Evolutionary conservation across 2,329 filamentous ascomycete species (phyloP).

Genomic region (Xylariomycetidae sp.): DNA sequence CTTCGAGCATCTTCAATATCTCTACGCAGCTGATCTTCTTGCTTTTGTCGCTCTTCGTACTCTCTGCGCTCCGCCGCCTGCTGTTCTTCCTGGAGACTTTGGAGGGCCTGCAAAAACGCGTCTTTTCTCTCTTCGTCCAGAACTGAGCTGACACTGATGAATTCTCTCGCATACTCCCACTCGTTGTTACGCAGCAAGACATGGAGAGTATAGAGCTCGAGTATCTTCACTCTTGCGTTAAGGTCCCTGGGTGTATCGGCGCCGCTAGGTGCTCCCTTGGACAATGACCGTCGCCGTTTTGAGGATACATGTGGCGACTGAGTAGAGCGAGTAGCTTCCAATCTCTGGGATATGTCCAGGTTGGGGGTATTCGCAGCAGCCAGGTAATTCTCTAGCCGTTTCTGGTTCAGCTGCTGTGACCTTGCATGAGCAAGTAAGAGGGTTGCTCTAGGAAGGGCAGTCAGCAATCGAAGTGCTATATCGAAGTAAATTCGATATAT

Average conservation of each 20-base stretch:
- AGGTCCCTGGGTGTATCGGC: conserved; percentile 81
- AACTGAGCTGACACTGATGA: conserved; percentile 79
- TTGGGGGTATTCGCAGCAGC: conserved; percentile 68
- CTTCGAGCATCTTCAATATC: conserved; percentile 53
- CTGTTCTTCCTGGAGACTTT: conserved; percentile 79
- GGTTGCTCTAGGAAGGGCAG: conserved; percentile 83
- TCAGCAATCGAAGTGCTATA: too few species aligned
- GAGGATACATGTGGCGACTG: conserved; percentile 26
- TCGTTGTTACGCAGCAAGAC: conserved; percentile 89
- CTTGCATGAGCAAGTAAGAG: conserved; percentile 85
- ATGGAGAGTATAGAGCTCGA: conserved; percentile 92
- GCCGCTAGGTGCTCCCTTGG: conserved; percentile 48
- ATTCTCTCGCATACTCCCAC: conserved; percentile 92
- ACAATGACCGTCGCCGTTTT: conserved; percentile 31
- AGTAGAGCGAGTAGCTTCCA: conserved; percentile 41
- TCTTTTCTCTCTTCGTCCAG: conserved; percentile 90
- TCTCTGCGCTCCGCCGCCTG: conserved; percentile 62
- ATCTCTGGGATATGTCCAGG: conserved; percentile 62
- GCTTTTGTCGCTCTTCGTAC: conserved; percentile 49
- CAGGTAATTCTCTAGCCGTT: conserved; percentile 81
- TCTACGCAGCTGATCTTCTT: conserved; percentile 50
- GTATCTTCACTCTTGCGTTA: conserved; percentile 78
- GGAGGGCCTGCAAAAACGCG: conserved; percentile 78
- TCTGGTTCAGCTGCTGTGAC: conserved; percentile 77
- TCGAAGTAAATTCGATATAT: too few species aligned